Base-by-base conservation (phyloP, 2,329 filamentous ascomycete species). In the Cercospora nicotianae region DNA sequence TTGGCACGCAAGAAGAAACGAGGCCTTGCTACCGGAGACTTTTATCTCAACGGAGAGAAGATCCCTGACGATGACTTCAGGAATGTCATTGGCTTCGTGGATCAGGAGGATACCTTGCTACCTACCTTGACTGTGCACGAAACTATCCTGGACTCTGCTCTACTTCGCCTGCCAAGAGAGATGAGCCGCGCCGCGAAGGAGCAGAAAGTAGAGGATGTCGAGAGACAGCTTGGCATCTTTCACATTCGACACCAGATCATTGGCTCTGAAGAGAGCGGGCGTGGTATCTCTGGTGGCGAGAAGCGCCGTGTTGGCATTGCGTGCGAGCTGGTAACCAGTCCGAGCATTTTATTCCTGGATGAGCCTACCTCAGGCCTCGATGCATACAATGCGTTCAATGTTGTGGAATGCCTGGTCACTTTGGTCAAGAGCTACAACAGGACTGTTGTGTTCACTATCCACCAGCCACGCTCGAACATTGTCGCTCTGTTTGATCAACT, bases 401-500 rank as follows among this genome's bases (percentile, higher is more conserved):
- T 99, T 45, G 89, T 99, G 28, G 95, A 99, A 79, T 98, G 94
- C 75, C 86, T 99, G 9, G 94, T 98, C 45, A 97, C 91, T 1
- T 83, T 99, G 55, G 95, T 96, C 62, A 97, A 97, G 83, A 95
- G 89, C 51, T 99, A 98, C 82, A 96, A 97, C 81, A 88, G 96
- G 69, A 99, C 96, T 0, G 93, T 99, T 65, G 91, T 99, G 70
- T 97, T 99, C 81, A 99, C 95, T 13, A 99, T 99, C 71, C 95
- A 99, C 79, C 95, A 99, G 76, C 95, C 95, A 42, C 89, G 96
- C 72, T 99, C 95, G 10, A 99, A 99, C 80, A 99, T 99, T 76
- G 95, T 98, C 23, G 95, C 95, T 9, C 86, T 99, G 3, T 99
- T 99, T 77, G 95, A 99, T 78, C 89, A 94, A 65, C 85, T 99